phyloP scores from a whole-genome alignment of 73 alveolate genomes.

The Uronychia binucleata region DNA sequence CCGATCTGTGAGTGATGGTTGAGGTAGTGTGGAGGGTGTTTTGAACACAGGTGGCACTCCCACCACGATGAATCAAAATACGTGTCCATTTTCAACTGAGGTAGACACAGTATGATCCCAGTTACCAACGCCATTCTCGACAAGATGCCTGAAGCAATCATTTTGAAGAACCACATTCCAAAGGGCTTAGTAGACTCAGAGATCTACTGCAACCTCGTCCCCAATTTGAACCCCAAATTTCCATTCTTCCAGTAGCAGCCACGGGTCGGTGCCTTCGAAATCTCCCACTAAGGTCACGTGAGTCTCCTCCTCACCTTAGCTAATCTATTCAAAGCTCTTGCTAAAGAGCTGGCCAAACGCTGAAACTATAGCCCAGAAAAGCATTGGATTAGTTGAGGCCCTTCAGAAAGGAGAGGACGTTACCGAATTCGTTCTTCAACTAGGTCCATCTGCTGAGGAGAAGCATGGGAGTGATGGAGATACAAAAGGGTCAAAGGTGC shows the following conservation, averaged over 20 bases:
- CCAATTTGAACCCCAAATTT: conserved; percentile 30
- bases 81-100: too few relatives aligned
- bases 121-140: too few relatives aligned
- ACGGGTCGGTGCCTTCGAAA: conserved; percentile 56
- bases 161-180: conserved; percentile 42
- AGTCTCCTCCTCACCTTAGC: conserved; percentile 7
- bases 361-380: conserved; percentile 32
- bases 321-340: conserved; percentile 47
- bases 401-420: conserved; percentile 28
- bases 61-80: too few relatives aligned
- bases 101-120: too few relatives aligned
- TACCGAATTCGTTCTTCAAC: conserved; percentile 43
- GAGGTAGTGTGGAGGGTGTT: too few relatives aligned
- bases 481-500: neutral
- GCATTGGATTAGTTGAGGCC: conserved; percentile 34
- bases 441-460: neutral
- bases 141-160: conserved; percentile 50
- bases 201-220: conserved; percentile 52
- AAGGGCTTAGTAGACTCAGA: conserved; percentile 41
- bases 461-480: conserved; percentile 4
- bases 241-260: conserved; percentile 45
- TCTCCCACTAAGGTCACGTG: conserved; percentile 54
- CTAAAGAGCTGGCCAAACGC: conserved; percentile 50
- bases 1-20: too few relatives aligned
- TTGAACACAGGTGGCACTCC: too few relatives aligned